These are phyloP conservation scores for Pleodorina starrii DNA, from an alignment of 139 green algal genomes.

Conservation along the genomic window DNA sequence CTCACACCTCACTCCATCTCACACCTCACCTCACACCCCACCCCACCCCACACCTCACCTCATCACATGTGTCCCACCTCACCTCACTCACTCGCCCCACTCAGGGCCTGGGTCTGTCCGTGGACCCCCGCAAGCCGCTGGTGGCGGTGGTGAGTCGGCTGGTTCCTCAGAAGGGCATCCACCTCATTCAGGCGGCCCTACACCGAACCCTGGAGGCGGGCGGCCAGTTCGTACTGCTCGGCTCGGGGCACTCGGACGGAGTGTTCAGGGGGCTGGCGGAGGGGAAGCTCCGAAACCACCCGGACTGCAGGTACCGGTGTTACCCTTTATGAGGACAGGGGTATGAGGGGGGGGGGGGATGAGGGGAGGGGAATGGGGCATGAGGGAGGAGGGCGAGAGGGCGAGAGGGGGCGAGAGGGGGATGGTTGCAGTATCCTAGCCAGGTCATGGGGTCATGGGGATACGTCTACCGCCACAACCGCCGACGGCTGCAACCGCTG, in stretches of 20 bases:
- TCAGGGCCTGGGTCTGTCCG: slow-evolving; percentile 85
- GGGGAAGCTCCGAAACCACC: slow-evolving; percentile 69
- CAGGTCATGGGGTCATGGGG: too few species aligned
- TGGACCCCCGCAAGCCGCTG: slow-evolving; percentile 84
- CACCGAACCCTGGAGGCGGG: slow-evolving; percentile 76
- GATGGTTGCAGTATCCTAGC: too few species aligned
- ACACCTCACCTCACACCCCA: not conserved
- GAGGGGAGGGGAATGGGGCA: too few species aligned
- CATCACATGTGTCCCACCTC: too few species aligned
- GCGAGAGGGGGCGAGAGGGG: too few species aligned
- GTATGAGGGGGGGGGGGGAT: too few species aligned
- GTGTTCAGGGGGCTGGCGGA: slow-evolving; percentile 86
- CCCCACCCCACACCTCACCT: not conserved
- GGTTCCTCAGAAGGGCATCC: slow-evolving; percentile 93
- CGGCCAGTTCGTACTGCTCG: slow-evolving; percentile 96
- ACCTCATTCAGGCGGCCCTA: slow-evolving; percentile 91
- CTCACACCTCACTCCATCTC: not conserved
- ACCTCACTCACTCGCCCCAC: too few species aligned
- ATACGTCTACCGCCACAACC: too few species aligned
- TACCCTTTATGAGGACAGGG: too few species aligned
- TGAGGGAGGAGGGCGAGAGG: too few species aligned
- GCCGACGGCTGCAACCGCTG: too few species aligned
- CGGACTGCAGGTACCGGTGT: slow-evolving; percentile 51
- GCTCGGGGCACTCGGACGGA: slow-evolving; percentile 85
- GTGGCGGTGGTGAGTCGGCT: slow-evolving; percentile 92